Conservation (phyloP, 257 asterid species). For the Datura wrightii region DNA sequence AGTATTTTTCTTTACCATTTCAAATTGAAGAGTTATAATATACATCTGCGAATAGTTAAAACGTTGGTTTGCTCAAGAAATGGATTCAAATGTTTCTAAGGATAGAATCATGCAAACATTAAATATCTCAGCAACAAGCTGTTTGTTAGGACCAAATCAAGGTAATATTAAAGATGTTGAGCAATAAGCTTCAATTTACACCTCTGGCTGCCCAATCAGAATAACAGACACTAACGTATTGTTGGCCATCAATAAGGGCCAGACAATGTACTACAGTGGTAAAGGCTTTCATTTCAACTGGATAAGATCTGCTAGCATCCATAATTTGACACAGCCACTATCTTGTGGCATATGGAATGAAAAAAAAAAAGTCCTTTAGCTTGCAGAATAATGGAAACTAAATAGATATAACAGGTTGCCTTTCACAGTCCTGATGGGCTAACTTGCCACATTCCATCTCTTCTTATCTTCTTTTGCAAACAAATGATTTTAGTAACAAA, state of each 20-base stretch:
- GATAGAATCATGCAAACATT: neutral
- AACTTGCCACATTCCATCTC: constrained; percentile 22
- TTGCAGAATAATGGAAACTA: neutral
- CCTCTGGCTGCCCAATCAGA: neutral
- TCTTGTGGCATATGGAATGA: constrained; percentile 20
- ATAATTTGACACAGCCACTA: constrained; percentile 19
- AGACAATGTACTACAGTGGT: neutral
- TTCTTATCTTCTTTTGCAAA: constrained; percentile 30
- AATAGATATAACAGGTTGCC: neutral
- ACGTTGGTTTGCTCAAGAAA: neutral
- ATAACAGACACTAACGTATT: neutral
- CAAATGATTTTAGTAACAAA: constrained; percentile 25
- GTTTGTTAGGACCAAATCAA: constrained; percentile 1
- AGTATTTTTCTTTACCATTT: neutral
- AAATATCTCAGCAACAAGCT: neutral
- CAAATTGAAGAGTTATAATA: neutral
- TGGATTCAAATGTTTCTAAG: neutral
- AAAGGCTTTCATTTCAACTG: constrained; percentile 21
- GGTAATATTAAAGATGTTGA: neutral
- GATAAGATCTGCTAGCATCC: neutral
- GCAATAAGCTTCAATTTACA: constrained; percentile 17
- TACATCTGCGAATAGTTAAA: neutral
- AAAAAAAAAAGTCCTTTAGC: neutral
- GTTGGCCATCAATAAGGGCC: neutral
- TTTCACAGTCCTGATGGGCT: constrained; percentile 18